Base-by-base conservation (phyloP, 257 asterid genomes). In the Ophiorrhiza pumila region DNA sequence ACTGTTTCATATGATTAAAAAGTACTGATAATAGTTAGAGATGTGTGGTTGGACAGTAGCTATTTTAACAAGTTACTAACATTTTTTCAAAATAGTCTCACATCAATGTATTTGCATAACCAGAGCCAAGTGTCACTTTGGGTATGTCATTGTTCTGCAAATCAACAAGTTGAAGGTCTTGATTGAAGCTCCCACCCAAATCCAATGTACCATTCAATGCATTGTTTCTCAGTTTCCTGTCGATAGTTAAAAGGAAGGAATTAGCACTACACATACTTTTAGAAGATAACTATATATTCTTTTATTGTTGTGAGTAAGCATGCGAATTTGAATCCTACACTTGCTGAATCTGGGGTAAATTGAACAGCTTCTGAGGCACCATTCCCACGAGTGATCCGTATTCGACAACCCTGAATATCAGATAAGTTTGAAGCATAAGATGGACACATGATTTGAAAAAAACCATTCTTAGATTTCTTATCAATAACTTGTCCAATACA, bases 171-270 rank as follows among this genome's bases (percentile, higher is more conserved):
- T 88, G 91, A 39, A 93, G 96, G 74, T 86, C 88, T 79, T 79
- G 84, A 76, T 90, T 80, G 11, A 87, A 69, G 66, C 76, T 81
- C 53, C 86, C 85, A 29, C 96, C 93, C 88, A 93, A 83, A 83
- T 88, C 87, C 77, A 93, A 77, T n/a, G 89, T 91, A 41, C 81
- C 89, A 65, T 83, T 87, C 14, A 90, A 89, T 23, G 86, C 94
- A 49, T 93, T 93, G 84, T 89, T 89, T 83, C 86, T 85, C 82
- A 93, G 75, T 72, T 86, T 93, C 93, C 98, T 93, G 90, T 75
- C 72, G 70, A 76, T 56, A 41, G 31, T 78, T 25, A 18, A 47
- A 35, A n/a, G 41, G 62, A 61, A 27, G 3, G 35, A 2, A 53
- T 39, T 47, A 71, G 35, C 63, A 11, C 3, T 20, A 9, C 31